Percentiles rank a stretch among this genome's conserved stretches.
These are phyloP conservation scores for Teratosphaeria gauchensis DNA, from an alignment of 2,329 filamentous ascomycete genomes.

Conservation along the genomic window DNA sequence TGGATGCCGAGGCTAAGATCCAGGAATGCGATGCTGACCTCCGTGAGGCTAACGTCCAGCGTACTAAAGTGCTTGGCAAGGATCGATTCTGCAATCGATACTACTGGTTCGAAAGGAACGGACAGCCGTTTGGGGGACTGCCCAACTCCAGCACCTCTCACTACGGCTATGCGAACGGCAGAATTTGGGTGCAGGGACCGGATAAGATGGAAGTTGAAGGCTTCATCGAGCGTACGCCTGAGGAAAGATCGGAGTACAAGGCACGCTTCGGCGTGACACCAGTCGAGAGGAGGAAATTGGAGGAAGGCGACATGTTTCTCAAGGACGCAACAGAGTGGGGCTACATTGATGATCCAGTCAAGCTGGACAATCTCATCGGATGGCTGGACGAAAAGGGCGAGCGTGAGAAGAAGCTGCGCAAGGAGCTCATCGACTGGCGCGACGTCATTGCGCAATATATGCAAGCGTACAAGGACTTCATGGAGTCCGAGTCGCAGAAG, in stretches of 20 bases:
- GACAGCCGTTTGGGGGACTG: slow-evolving; percentile 88
- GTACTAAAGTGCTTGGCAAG: slow-evolving; percentile 80
- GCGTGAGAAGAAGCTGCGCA: slow-evolving; percentile 78
- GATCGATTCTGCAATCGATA: slow-evolving; percentile 98
- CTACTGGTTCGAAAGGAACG: slow-evolving; percentile 98
- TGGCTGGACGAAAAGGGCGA: slow-evolving; percentile 85
- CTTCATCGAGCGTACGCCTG: slow-evolving; percentile 67
- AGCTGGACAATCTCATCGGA: slow-evolving; percentile 66
- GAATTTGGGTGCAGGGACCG: slow-evolving; percentile 92
- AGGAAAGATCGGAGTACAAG: slow-evolving; percentile 66
- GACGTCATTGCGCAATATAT: slow-evolving; percentile 67
- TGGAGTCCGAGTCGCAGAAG: slow-evolving; percentile 40
- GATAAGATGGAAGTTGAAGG: slow-evolving; percentile 78
- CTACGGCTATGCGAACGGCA: slow-evolving; percentile 85
- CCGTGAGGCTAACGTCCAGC: slow-evolving; percentile 84
- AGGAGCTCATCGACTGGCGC: slow-evolving; percentile 69
- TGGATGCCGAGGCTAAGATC: slow-evolving; percentile 76
- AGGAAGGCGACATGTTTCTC: slow-evolving; percentile 76
- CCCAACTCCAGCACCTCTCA: slow-evolving; percentile 79
- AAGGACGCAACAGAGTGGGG: slow-evolving; percentile 77
- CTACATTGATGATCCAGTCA: slow-evolving; percentile 72
- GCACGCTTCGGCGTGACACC: slow-evolving; percentile 72
- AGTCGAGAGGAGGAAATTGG: slow-evolving; percentile 69
- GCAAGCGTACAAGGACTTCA: slow-evolving; percentile 30
- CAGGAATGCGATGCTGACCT: slow-evolving; percentile 80